A percentile compares a stretch with the other conserved stretches of the same genome.
These are phyloP conservation scores for Fusarium foetens DNA, from an alignment of 2,329 filamentous ascomycete species.

Conservation along the genomic window DNA sequence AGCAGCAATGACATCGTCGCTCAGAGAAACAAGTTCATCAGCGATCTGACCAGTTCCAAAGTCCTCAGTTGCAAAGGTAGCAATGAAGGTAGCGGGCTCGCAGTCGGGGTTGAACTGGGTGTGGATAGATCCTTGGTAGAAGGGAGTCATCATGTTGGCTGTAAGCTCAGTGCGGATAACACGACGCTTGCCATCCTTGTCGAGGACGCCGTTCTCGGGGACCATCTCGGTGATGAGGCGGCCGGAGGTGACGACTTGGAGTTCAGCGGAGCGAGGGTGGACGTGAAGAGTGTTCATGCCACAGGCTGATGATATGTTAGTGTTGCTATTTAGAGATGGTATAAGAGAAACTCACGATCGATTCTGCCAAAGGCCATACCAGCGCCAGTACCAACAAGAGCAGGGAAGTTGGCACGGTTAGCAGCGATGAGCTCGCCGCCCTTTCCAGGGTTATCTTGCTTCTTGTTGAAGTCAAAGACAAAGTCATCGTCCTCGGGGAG, in stretches of 20 bases:
- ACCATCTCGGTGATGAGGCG: slow-evolving; percentile 62
- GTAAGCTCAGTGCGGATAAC: slow-evolving; percentile 56
- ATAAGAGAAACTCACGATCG: slow-evolving; percentile 45
- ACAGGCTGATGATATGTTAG: slow-evolving; percentile 52
- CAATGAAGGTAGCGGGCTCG: slow-evolving; percentile 60
- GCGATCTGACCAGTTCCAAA: slow-evolving; percentile 62
- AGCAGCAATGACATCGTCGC: slow-evolving; percentile 57
- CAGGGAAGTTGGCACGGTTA: slow-evolving; percentile 67
- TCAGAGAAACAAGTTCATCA: slow-evolving; percentile 61
- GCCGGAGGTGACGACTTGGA: slow-evolving; percentile 62
- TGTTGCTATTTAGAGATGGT: not conserved
- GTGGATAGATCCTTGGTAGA: slow-evolving; percentile 65
- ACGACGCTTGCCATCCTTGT: slow-evolving; percentile 51
- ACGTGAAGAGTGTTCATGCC: slow-evolving; percentile 68
- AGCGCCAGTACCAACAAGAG: slow-evolving; percentile 62
- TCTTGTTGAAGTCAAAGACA: slow-evolving; percentile 59
- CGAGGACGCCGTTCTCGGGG: slow-evolving; percentile 61
- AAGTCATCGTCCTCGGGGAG: slow-evolving; percentile 58
- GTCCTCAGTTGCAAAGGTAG: slow-evolving; percentile 61
- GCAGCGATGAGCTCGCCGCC: slow-evolving; percentile 62
- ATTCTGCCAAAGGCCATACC: slow-evolving; percentile 64
- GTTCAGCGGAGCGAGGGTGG: slow-evolving; percentile 64
- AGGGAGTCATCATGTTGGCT: slow-evolving; percentile 61
- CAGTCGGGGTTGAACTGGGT: slow-evolving; percentile 67
- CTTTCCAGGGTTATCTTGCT: slow-evolving; percentile 38